Evolutionary conservation across 768 basidiomycete species (phyloP).

Genomic region (Mycena indigotica): DNA sequence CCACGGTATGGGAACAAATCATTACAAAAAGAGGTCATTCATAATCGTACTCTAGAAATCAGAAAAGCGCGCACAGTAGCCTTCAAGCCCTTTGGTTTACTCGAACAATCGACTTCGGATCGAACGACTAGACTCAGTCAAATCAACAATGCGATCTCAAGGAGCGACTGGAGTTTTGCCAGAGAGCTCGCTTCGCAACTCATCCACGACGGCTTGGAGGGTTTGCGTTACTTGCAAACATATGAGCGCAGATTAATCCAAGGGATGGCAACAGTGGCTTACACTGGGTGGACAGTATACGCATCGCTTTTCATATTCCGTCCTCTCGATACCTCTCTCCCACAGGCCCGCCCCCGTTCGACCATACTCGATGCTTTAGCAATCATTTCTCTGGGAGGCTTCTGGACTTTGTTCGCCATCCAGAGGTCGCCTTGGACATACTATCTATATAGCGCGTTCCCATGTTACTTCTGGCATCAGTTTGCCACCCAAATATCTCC

Average conservation of each 20-base stretch:
- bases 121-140: slow-evolving; percentile 36
- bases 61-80: slow-evolving; percentile 59
- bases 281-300: slow-evolving; percentile 78
- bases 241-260: slow-evolving; percentile 79
- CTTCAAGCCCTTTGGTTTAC: slow-evolving; percentile 61
- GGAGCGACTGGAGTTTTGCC: slow-evolving; percentile 49
- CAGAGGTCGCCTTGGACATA: slow-evolving; percentile 72
- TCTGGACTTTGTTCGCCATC: slow-evolving; percentile 56
- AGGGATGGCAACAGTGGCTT: slow-evolving; percentile 68
- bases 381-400: slow-evolving; percentile 36
- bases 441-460: slow-evolving; percentile 75
- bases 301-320: slow-evolving; percentile 60
- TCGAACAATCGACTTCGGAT: slow-evolving; percentile 39
- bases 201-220: slow-evolving; percentile 55
- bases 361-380: slow-evolving; percentile 26
- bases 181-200: slow-evolving; percentile 52
- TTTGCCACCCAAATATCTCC: slow-evolving; percentile 38
- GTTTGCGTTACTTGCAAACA: slow-evolving; percentile 79
- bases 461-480: slow-evolving; percentile 75
- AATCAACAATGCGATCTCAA: slow-evolving; percentile 50
- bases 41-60: slow-evolving; percentile 45
- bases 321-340: slow-evolving; percentile 29
- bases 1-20: slow-evolving; percentile 52
- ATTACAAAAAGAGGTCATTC: slow-evolving; percentile 39
- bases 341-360: neutral